A percentile compares a stretch with the other conserved stretches of the same genome.
These are phyloP conservation scores for Euphrasia confusa DNA, from an alignment of 257 asterid species.

Conservation along the genomic window DNA sequence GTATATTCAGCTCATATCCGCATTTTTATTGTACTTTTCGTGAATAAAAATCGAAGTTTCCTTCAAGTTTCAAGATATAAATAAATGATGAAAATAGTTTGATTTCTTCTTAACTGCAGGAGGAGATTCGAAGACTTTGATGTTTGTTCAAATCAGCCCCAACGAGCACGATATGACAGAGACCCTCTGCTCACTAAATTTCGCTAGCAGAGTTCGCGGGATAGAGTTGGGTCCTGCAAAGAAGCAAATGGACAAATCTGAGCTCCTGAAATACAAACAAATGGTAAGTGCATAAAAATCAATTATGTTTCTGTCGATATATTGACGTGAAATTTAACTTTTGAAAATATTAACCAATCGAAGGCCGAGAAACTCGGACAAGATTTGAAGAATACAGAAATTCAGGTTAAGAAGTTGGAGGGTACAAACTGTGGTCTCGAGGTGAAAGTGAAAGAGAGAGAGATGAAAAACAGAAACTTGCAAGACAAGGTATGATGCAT, in stretches of 20 bases:
- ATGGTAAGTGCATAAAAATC: conserved; percentile 38
- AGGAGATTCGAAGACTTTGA: conserved; percentile 91
- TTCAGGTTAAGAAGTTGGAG: conserved; percentile 77
- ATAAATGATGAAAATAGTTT: background rate
- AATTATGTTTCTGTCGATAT: background rate
- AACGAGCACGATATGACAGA: conserved; percentile 75
- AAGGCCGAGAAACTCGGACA: conserved; percentile 76
- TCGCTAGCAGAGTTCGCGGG: conserved; percentile 95
- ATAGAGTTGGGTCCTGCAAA: conserved; percentile 94
- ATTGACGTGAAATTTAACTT: background rate
- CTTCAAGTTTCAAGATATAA: background rate
- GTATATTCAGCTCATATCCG: conserved; percentile 25
- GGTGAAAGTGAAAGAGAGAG: conserved; percentile 73
- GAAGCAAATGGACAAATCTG: conserved; percentile 79
- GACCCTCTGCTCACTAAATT: conserved; percentile 89
- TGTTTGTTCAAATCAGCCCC: conserved; percentile 98
- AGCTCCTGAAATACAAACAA: conserved; percentile 77
- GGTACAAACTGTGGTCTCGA: conserved; percentile 78
- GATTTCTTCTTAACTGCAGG: conserved; percentile 38
- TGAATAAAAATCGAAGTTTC: background rate
- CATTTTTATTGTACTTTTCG: too few species aligned
- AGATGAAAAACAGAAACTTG: conserved; percentile 58
- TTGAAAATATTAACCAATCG: conserved; percentile 14
- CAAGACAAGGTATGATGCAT: conserved; percentile 75
- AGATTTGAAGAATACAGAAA: conserved; percentile 75